Evolutionary conservation across 2,329 filamentous ascomycete genomes (phyloP).

Genomic region (Diaporthe aspalathi): DNA sequence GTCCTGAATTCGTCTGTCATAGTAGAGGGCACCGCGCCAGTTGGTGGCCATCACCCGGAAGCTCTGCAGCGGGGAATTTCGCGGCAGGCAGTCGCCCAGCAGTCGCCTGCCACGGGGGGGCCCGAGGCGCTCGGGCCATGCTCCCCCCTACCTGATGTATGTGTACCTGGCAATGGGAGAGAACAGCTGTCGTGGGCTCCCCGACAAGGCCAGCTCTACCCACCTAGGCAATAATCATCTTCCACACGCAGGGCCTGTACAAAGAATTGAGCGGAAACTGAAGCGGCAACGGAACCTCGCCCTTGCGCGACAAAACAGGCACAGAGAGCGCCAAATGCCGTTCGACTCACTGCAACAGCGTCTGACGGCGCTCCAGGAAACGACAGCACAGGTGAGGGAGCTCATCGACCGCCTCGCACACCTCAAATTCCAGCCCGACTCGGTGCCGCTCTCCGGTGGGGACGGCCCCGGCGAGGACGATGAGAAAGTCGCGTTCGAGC

Average conservation of each 20-base stretch:
- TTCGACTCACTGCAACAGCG: constrained; percentile 72
- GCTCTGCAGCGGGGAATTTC: constrained; percentile 14
- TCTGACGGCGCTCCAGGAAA: constrained; percentile 70
- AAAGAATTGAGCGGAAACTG: too few relatives aligned
- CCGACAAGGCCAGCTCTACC: not conserved
- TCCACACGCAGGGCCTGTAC: too few relatives aligned
- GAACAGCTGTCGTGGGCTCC: not conserved
- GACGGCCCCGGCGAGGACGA: constrained; percentile 50
- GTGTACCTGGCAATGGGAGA: not conserved
- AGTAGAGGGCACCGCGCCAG: too few relatives aligned
- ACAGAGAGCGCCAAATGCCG: constrained; percentile 55
- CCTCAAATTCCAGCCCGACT: constrained; percentile 69
- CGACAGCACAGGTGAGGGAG: constrained; percentile 65
- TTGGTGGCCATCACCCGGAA: too few relatives aligned
- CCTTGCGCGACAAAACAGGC: not conserved
- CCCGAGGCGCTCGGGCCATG: too few relatives aligned
- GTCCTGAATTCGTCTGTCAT: not conserved
- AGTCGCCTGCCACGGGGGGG: not conserved
- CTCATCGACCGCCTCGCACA: constrained; percentile 70
- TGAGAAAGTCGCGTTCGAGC: constrained; percentile 72
- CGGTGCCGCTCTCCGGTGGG: constrained; percentile 57
- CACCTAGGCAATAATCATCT: not conserved
- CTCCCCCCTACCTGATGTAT: too few relatives aligned
- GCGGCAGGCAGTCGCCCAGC: not conserved
- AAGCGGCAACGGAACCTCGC: not conserved